Evolutionary conservation across 352 stramenopile genomes (phyloP).

Genomic region (Phytophthora hybrid): DNA sequence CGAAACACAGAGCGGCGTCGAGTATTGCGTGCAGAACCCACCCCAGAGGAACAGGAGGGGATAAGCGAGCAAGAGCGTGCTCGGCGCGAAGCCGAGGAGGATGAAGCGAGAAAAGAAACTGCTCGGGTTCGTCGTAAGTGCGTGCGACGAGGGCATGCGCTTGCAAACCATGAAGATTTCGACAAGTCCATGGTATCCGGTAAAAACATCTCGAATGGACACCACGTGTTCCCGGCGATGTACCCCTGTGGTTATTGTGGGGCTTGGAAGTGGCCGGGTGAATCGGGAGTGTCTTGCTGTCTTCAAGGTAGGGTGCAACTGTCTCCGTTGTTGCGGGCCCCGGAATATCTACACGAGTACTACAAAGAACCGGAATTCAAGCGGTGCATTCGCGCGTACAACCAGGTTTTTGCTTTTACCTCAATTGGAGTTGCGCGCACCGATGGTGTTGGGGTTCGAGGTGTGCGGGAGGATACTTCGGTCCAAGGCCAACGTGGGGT

Average conservation of each 20-base stretch:
- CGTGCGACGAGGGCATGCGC: background rate
- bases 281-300: background rate
- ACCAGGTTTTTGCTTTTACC: slow-evolving; percentile 23
- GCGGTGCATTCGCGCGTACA: slow-evolving; percentile 11
- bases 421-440: slow-evolving; percentile 9
- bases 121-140: background rate
- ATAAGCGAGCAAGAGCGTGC: too few relatives aligned
- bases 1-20: background rate
- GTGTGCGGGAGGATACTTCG: background rate
- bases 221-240: background rate
- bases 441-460: background rate
- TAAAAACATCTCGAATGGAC: background rate
- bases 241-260: background rate
- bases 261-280: slow-evolving; percentile 9
- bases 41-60: background rate
- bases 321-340: background rate
- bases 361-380: slow-evolving; percentile 5
- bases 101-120: background rate
- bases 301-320: background rate
- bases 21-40: background rate
- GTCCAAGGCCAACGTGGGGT: slow-evolving; percentile 12
- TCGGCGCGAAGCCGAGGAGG: background rate
- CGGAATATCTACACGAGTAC: background rate
- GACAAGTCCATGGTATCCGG: background rate
- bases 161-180: background rate